Base-by-base conservation (phyloP, 306 rosid genomes). In the Dicorynia guianensis region DNA sequence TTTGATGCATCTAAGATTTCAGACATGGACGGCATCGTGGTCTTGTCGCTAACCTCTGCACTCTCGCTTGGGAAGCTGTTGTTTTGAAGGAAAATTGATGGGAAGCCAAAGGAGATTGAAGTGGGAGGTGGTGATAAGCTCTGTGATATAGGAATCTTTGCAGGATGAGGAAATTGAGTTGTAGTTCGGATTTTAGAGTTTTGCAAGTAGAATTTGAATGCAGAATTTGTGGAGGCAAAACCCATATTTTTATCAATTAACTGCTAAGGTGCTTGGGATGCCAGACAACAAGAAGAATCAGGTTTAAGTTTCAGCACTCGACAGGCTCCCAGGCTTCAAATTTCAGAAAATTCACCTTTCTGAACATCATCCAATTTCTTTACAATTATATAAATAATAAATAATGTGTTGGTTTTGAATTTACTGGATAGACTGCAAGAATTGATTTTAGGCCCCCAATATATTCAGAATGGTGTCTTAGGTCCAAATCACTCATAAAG, bases 1-100 rank as follows among this genome's bases (percentile, higher is more conserved):
- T 78, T 82, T 1, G 96, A 90, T 0, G 97, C 81, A 7, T 80
- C 84, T 30, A 88, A 10, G 14, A 94, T 91, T 9, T 94, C 96
- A 5, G 88, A 53, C 95, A 94, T 90, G 86, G 83, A 84, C 53
- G 97, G 98, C 34, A 84, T 0, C 0, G 54, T 2, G 47, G 77
- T 39, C 14, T 69, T 75, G 63, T 72, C 15, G 55, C 47, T 66
- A 9, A 54, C 54, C 47, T 60, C 70, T 12, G 40, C 34, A 48
- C 0, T 18, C 7, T 18, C n/a, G 40, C 17, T 0, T 63, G 18
- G 50, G 72, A 47, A 67, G 19, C 54, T 71, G 78, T 57, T 4
- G 2, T 48, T 75, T 58, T 34, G 69, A 49, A 72, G 75, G 63
- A 76, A 77, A 33, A 5, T 40, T 47, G 30, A 55, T 68, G 36